phyloP scores from a whole-genome alignment of 129 eudicot species.

The Arctium minus region DNA sequence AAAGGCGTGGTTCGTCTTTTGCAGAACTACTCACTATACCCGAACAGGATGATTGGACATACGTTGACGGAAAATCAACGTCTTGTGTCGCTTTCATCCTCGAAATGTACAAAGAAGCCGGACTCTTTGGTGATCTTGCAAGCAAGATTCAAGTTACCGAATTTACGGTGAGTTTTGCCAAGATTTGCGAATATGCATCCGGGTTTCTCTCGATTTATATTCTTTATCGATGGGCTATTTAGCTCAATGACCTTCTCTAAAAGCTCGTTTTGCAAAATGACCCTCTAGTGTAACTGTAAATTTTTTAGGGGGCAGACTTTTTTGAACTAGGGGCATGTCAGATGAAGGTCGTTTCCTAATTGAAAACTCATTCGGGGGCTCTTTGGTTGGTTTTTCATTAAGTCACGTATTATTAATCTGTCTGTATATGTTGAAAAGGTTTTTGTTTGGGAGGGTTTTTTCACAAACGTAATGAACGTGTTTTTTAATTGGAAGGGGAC shows the following conservation, averaged over 20 bases:
- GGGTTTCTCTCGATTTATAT: neutral
- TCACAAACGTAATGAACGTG: too few relatives aligned
- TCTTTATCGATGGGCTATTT: too few relatives aligned
- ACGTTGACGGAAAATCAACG: conserved; percentile 79
- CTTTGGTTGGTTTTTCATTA: too few relatives aligned
- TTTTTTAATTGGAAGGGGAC: too few relatives aligned
- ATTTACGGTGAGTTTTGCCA: conserved; percentile 75
- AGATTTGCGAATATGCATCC: neutral
- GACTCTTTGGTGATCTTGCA: conserved; percentile 72
- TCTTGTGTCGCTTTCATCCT: conserved; percentile 95
- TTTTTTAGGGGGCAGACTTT: neutral
- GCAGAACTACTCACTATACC: conserved; percentile 74
- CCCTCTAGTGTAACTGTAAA: neutral
- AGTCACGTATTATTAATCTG: too few relatives aligned
- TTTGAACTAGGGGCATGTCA: neutral
- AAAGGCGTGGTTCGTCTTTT: conserved; percentile 83
- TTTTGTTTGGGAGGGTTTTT: too few relatives aligned
- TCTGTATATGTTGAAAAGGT: too few relatives aligned
- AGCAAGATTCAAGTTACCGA: conserved; percentile 80
- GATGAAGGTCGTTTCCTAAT: neutral
- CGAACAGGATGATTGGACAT: conserved; percentile 88
- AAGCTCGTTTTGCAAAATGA: neutral
- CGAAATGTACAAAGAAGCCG: conserved; percentile 93
- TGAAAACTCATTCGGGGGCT: too few relatives aligned
- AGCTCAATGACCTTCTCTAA: neutral